A percentile compares a stretch with the other conserved stretches of the same genome.
Conservation (phyloP, 2,329 filamentous ascomycete genomes). For the Myriosclerotinia scirpicola region DNA sequence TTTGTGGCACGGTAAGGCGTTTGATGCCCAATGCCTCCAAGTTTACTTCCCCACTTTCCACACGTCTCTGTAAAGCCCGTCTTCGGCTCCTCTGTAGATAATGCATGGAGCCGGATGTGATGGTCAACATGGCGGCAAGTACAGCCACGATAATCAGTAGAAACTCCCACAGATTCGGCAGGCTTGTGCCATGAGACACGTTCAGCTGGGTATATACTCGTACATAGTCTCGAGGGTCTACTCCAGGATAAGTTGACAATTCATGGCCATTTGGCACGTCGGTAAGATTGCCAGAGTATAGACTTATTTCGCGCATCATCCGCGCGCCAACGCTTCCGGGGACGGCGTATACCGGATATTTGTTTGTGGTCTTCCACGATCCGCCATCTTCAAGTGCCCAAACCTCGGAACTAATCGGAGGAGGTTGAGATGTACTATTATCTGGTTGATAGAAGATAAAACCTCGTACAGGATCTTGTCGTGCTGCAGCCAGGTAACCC, state of each 20-base stretch:
- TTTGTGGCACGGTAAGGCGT: conserved; percentile 71
- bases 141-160: conserved; percentile 69
- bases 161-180: conserved; percentile 82
- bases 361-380: conserved; percentile 69
- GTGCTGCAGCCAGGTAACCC: conserved; percentile 66
- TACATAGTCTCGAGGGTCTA: conserved; percentile 58
- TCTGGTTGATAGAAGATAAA: conserved; percentile 64
- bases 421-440: conserved; percentile 60
- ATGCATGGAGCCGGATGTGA: conserved; percentile 73
- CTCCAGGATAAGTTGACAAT: conserved; percentile 55
- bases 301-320: conserved; percentile 69
- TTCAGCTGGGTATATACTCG: conserved; percentile 59
- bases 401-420: conserved; percentile 58
- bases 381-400: conserved; percentile 73
- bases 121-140: conserved; percentile 64
- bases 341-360: conserved; percentile 82
- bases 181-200: conserved; percentile 47
- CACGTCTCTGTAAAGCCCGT: conserved; percentile 64
- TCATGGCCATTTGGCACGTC: conserved; percentile 58
- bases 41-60: conserved; percentile 78
- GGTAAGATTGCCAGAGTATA: conserved; percentile 76
- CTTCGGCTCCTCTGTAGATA: conserved; percentile 72
- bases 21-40: conserved; percentile 85
- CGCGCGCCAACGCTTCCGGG: conserved; percentile 63
- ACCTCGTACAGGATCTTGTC: conserved; percentile 57